These are phyloP conservation scores for Xylaria multiplex DNA, from an alignment of 2,329 filamentous ascomycete genomes.

Conservation along the genomic window DNA sequence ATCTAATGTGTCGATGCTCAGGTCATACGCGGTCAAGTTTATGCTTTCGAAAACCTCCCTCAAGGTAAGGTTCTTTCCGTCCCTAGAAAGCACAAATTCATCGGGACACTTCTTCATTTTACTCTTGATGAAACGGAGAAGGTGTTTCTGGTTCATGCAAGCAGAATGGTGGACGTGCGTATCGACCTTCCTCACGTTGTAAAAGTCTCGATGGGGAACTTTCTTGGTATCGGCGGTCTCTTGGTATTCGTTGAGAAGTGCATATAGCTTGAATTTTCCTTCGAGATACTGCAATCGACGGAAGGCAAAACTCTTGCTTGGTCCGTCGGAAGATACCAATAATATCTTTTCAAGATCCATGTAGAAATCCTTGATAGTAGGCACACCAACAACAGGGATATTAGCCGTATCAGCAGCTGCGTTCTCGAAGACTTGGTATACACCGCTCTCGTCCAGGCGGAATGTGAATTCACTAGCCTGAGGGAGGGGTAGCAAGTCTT, in stretches of 20 bases:
- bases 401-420: constrained; percentile 68
- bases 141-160: constrained; percentile 99
- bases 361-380: constrained; percentile 93
- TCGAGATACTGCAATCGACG: constrained; percentile 93
- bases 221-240: constrained; percentile 98
- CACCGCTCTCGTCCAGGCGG: constrained; percentile 81
- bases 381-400: constrained; percentile 81
- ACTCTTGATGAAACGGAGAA: constrained; percentile 98
- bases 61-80: constrained; percentile 90
- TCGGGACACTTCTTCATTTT: constrained; percentile 99
- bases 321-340: constrained; percentile 91
- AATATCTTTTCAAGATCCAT: constrained; percentile 90
- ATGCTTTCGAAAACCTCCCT: constrained; percentile 97
- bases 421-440: constrained; percentile 91
- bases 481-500: constrained; percentile 80
- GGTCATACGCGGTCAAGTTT: constrained; percentile 94
- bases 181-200: constrained; percentile 98
- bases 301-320: constrained; percentile 97
- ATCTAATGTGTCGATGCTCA: constrained; percentile 97
- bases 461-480: constrained; percentile 76
- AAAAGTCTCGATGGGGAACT: constrained; percentile 97
- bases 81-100: constrained; percentile 90
- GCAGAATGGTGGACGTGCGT: constrained; percentile 99
- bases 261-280: constrained; percentile 95
- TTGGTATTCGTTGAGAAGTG: constrained; percentile 94